Evolutionary conservation across 2,329 filamentous ascomycete genomes (phyloP).

Genomic region (Teratosphaeriaceae sp.): DNA sequence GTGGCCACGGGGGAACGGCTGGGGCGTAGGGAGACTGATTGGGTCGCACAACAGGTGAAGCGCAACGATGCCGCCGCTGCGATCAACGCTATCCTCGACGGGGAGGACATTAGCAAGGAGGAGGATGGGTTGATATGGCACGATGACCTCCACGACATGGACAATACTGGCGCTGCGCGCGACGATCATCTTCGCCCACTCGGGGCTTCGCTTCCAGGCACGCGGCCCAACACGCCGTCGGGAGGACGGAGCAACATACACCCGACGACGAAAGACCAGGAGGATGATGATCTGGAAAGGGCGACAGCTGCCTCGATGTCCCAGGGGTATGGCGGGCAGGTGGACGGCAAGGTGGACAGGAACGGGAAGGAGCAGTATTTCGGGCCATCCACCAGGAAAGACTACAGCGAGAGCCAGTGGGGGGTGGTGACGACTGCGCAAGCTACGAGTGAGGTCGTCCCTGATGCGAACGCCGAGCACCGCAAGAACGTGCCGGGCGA

Average conservation of each 20-base stretch:
- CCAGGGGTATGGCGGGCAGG: conserved; percentile 34
- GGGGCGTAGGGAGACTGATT: too few relatives aligned
- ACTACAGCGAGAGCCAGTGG: conserved; percentile 51
- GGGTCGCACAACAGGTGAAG: conserved; percentile 19
- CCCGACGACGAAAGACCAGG: conserved; percentile 24
- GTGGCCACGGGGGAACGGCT: too few relatives aligned
- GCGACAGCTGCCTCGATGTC: conserved; percentile 20
- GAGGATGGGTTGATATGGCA: conserved; percentile 23
- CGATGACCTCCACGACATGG: conserved; percentile 20
- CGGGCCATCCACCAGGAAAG: conserved; percentile 47
- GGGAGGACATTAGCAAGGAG: conserved; percentile 24
- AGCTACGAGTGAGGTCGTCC: conserved; percentile 46
- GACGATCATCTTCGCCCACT: conserved; percentile 14
- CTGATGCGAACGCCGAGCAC: conserved; percentile 41
- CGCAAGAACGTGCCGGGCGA: conserved; percentile 43
- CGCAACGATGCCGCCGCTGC: conserved; percentile 24
- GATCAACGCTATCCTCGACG: conserved; percentile 25
- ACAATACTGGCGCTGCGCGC: conserved; percentile 23
- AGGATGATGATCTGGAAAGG: conserved; percentile 22
- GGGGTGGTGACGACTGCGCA: conserved; percentile 37
- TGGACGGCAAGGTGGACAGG: conserved; percentile 45
- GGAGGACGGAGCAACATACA: conserved; percentile 12
- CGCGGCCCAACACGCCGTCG: conserved; percentile 22
- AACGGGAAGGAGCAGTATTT: conserved; percentile 37
- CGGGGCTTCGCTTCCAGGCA: conserved; percentile 24